Evolutionary conservation across 805 yeast species (phyloP).

Genomic region (Citeromyces nyonsensis): DNA sequence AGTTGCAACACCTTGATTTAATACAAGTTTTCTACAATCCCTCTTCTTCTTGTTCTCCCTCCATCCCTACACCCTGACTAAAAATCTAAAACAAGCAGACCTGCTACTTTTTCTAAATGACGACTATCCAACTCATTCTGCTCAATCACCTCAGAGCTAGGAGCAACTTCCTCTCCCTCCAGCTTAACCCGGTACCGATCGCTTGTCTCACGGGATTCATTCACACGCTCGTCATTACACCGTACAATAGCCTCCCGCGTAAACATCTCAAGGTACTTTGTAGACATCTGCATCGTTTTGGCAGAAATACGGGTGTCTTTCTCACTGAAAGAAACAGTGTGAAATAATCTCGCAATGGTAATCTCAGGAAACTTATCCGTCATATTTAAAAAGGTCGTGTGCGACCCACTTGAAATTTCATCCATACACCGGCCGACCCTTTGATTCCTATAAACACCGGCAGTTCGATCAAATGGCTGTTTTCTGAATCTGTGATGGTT

Average conservation of each 20-base stretch:
- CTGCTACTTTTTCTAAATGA: conserved; percentile 39
- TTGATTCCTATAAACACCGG: background rate
- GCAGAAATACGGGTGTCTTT: conserved; percentile 28
- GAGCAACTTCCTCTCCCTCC: conserved; percentile 6
- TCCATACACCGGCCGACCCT: background rate
- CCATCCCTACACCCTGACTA: too few species aligned
- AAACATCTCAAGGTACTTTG: conserved; percentile 40
- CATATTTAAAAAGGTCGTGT: background rate
- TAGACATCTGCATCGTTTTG: conserved; percentile 28
- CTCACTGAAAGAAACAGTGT: conserved; percentile 30
- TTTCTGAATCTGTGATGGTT: conserved; percentile 1
- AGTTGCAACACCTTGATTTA: too few species aligned
- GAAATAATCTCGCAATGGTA: conserved; percentile 35
- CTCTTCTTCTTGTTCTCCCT: too few species aligned
- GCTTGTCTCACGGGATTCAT: conserved; percentile 7
- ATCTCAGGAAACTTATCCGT: conserved; percentile 3
- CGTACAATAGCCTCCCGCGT: conserved; percentile 43
- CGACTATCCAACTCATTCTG: conserved; percentile 25
- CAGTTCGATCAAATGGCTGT: conserved; percentile 5
- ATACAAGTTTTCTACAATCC: too few species aligned
- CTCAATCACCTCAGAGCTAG: conserved; percentile 3
- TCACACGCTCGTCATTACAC: conserved; percentile 34
- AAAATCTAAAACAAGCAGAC: conserved; percentile 41
- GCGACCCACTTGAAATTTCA: conserved; percentile 3
- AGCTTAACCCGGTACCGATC: conserved; percentile 5